Evolutionary conservation across 352 stramenopile genomes (phyloP), one percentile per base, ranked within the genome.

Genomic region (Thraustochytrium sp.): DNA sequence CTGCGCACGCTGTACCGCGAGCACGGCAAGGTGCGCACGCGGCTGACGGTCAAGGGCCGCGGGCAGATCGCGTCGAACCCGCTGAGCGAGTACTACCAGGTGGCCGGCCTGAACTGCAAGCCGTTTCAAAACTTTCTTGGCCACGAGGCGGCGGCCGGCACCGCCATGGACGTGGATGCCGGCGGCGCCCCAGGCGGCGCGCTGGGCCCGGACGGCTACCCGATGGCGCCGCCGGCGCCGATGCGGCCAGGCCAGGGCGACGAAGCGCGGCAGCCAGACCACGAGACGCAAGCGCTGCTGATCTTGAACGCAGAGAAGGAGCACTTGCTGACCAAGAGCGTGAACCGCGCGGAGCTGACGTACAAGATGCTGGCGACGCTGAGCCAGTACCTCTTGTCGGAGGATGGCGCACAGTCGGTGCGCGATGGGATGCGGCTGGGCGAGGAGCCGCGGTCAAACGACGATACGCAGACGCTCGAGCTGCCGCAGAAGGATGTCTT

Each of bases 321-420:
- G 11, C 26, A 72, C 13, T 42, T 80, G 0, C 31, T 80, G 5
- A 65, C 42, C 68, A 80, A 80, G 68, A 46, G 53, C 51, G 48
- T 42, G 34, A 80, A 80, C 44, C 68, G 68, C 42, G 68, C 68
- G 9, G 48, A 80, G 49, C 68, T 80, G 26, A 80, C 68, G n/a
- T 13, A 80, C 5, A 46, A 21, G 9, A 61, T 80, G 21, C 31
- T 80, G 31, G 5, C 18, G 21, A 16, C 42, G n/a, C 34, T 80
- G 11, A 38, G 34, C n/a, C 63, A 46, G 13, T 80, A 63, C 42
- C 42, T 80, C 3, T 26, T 80, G 26, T 44, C 68, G 16, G 18
- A 63, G 4, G 68, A 80, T 18, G 68, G 44, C 8, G 68, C 23
- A 16, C 26, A 80, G 37, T 37, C 29, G 11, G 68, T 80, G 46